These are phyloP conservation scores for Yamadazyma sp. DNA, from an alignment of 805 yeast species.

Conservation along the genomic window DNA sequence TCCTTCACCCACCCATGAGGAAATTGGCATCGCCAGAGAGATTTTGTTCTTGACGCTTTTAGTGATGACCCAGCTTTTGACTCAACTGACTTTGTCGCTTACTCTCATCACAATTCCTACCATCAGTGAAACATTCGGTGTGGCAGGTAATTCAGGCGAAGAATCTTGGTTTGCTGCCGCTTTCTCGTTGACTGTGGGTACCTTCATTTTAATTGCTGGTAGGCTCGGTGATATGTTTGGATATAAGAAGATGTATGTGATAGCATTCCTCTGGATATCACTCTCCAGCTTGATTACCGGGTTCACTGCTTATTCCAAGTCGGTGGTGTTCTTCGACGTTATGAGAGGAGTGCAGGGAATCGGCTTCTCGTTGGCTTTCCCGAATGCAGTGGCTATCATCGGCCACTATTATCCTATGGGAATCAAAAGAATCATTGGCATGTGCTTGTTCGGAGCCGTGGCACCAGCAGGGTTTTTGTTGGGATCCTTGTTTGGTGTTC, in stretches of 20 bases:
- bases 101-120: conserved; percentile 22
- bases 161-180: conserved; percentile 37
- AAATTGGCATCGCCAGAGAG: conserved; percentile 25
- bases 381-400: conserved; percentile 33
- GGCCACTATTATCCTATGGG: conserved; percentile 30
- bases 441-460: conserved; percentile 35
- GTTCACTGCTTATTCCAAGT: conserved; percentile 24
- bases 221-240: conserved; percentile 38
- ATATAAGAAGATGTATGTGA: conserved; percentile 27
- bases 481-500: conserved; percentile 28
- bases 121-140: conserved; percentile 25
- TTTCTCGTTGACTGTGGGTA: conserved; percentile 35
- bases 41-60: conserved; percentile 22
- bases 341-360: conserved; percentile 35
- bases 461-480: conserved; percentile 35
- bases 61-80: conserved; percentile 28
- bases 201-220: conserved; percentile 35
- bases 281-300: conserved; percentile 27
- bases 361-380: conserved; percentile 36
- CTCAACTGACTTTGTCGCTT: conserved; percentile 32
- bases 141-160: conserved; percentile 27
- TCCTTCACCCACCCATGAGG: conserved; percentile 20
- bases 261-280: conserved; percentile 26
- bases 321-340: conserved; percentile 27
- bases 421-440: conserved; percentile 19